A percentile compares a stretch with the other conserved stretches of the same genome.
Conservation (phyloP, 139 green algal genomes). For the Pedinophyceae sp. region DNA sequence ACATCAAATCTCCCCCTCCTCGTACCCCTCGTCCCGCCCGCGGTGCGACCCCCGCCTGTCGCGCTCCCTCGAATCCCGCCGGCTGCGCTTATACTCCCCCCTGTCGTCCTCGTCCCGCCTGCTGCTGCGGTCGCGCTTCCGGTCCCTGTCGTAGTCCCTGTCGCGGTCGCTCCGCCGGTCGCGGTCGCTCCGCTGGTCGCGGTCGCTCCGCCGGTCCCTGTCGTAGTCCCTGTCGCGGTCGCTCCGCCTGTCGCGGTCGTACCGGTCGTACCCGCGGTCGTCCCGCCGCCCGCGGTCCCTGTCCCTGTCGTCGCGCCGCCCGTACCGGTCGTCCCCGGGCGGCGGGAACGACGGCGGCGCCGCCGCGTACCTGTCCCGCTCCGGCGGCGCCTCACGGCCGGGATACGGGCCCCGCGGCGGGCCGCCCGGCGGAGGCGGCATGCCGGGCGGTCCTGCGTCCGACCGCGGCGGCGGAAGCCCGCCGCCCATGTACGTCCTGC, state of each 20-base stretch:
- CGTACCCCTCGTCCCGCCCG: too few species aligned
- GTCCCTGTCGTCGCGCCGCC: not conserved
- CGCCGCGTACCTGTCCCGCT: too few species aligned
- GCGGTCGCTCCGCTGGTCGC: not conserved
- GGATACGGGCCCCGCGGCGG: too few species aligned
- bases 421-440: too few species aligned
- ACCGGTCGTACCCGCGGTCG: not conserved
- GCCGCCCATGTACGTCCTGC: too few species aligned
- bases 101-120: not conserved
- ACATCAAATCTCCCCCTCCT: too few species aligned
- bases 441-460: too few species aligned
- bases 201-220: conserved; percentile 5
- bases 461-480: too few species aligned
- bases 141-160: conserved; percentile 3
- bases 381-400: too few species aligned
- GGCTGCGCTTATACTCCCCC: not conserved
- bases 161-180: conserved; percentile 3
- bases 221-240: conserved; percentile 4
- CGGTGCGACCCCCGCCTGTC: too few species aligned
- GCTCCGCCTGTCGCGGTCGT: conserved; percentile 3
- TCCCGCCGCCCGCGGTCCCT: not conserved
- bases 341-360: not conserved
- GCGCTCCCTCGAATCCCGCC: too few species aligned
- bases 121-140: not conserved
- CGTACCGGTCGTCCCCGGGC: not conserved